Base-by-base conservation (phyloP, 1,284 basidiomycete species). In the Paramarasmius palmivorus region DNA sequence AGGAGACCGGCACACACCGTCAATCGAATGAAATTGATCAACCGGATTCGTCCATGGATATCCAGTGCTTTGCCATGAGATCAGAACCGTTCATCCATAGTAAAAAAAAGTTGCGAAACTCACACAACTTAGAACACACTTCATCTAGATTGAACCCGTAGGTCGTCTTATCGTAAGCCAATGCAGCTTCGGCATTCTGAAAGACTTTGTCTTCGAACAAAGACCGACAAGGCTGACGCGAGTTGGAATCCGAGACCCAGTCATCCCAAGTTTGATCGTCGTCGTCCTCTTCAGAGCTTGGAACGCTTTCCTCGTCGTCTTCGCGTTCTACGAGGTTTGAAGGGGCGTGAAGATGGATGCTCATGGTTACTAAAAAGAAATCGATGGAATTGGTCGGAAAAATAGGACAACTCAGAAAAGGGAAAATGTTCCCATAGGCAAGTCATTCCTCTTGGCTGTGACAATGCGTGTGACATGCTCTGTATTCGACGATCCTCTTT, bases 1-100 rank as follows among this genome's bases (percentile, higher is more conserved):
- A n/a, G n/a, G n/a, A 42, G 36, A 44, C 17, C 17, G 29, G 37
- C n/a, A 57, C 68, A 39, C 57, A 75, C 79, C 60, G 70, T 73
- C 71, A 84, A 88, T 52, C 94, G 77, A 61, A 96, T 93, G 67
- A 83, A 91, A 69, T 97, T 96, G 67, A 97, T 84, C 50, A 97
- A 71, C 44, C 90, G 82, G 61, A 94, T 88, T 17, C 71, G 68
- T 34, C 83, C 82, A 69, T 93, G 86, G 57, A 88, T 83, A 66
- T 83, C 82, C 26, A 84, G 67, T 1, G 73, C 83, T 84, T 19
- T 17, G 22, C 39, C 17, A 9, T 58, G 25, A 49, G 23, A 51
- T 19, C 25, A 35, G 19, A 42, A 19, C 55, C 32, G 57, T 35
- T n/a, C n/a, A 51, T 47, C 36, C 41, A 19, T 49, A 9, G 25